Conservation (phyloP, 495 filamentous ascomycete genomes). For the Xylaria scruposa region DNA sequence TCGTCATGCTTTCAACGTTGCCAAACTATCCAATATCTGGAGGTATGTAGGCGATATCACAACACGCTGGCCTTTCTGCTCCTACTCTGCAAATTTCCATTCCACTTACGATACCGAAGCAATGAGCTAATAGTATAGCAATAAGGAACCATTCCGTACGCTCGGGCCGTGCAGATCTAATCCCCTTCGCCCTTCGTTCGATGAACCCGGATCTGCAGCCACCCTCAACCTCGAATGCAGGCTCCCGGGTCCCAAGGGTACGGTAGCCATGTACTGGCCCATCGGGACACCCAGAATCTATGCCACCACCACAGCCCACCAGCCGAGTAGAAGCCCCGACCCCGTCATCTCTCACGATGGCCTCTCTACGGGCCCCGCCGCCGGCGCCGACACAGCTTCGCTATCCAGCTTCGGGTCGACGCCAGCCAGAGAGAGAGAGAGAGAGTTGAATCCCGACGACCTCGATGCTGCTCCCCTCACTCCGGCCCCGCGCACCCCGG, state of each 20-base stretch:
- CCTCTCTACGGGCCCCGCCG: constrained; percentile 37
- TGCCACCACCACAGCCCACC: constrained; percentile 68
- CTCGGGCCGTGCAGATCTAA: neutral
- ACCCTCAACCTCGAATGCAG: constrained; percentile 34
- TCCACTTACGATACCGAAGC: neutral
- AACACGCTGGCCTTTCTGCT: neutral
- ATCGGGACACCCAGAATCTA: constrained; percentile 89
- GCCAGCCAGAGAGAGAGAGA: constrained; percentile 35
- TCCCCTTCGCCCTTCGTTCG: neutral
- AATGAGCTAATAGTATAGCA: constrained; percentile 16
- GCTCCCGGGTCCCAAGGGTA: constrained; percentile 34
- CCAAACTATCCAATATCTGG: too few relatives aligned
- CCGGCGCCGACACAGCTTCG: constrained; percentile 46
- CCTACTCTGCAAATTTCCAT: neutral
- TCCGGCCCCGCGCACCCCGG: constrained; percentile 50
- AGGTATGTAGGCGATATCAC: neutral
- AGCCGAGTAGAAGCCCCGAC: constrained; percentile 50
- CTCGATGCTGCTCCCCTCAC: constrained; percentile 41
- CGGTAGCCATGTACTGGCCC: constrained; percentile 92
- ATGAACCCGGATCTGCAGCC: constrained; percentile 19
- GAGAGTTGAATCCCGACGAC: constrained; percentile 36
- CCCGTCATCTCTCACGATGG: constrained; percentile 53
- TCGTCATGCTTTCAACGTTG: too few relatives aligned
- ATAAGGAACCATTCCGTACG: neutral
- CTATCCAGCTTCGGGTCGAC: constrained; percentile 37